Percentiles rank a stretch among this genome's conserved stretches.
Conservation (phyloP, 768 basidiomycete species). For the Russula sp. region DNA sequence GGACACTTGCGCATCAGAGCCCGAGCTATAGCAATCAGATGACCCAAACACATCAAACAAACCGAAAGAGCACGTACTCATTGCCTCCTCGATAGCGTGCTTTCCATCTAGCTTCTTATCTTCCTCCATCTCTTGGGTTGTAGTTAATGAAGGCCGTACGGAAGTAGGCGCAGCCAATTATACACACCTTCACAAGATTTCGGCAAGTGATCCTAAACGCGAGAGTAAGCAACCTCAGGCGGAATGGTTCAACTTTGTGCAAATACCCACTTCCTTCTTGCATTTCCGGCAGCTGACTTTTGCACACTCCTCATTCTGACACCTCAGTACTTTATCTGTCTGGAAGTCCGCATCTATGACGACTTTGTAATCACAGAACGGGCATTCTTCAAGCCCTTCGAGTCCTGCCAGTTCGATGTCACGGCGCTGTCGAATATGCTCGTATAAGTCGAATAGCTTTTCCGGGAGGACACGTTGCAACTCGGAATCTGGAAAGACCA, state of each 20-base stretch:
- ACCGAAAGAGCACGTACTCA: conserved; percentile 49
- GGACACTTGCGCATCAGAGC: conserved; percentile 88
- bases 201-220: conserved; percentile 67
- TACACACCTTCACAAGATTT: conserved; percentile 65
- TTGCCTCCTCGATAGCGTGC: conserved; percentile 85
- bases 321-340: conserved; percentile 33
- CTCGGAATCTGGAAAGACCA: conserved; percentile 60
- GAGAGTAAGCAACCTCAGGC: neutral
- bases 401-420: conserved; percentile 73
- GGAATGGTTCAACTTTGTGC: neutral
- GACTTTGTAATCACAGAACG: conserved; percentile 82
- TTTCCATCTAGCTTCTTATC: conserved; percentile 68
- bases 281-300: conserved; percentile 75
- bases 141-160: conserved; percentile 3
- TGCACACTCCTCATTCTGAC: conserved; percentile 57
- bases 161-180: neutral
- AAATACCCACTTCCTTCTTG: conserved; percentile 53
- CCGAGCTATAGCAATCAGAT: conserved; percentile 38
- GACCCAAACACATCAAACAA: conserved; percentile 3
- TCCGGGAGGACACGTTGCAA: conserved; percentile 57
- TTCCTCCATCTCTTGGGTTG: conserved; percentile 59
- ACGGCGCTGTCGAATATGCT: conserved; percentile 67
- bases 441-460: conserved; percentile 63
- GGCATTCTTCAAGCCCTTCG: conserved; percentile 82
- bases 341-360: conserved; percentile 42